phyloP scores from a whole-genome alignment of 169 alveolate species.

The Plasmodium gallinaceum region DNA sequence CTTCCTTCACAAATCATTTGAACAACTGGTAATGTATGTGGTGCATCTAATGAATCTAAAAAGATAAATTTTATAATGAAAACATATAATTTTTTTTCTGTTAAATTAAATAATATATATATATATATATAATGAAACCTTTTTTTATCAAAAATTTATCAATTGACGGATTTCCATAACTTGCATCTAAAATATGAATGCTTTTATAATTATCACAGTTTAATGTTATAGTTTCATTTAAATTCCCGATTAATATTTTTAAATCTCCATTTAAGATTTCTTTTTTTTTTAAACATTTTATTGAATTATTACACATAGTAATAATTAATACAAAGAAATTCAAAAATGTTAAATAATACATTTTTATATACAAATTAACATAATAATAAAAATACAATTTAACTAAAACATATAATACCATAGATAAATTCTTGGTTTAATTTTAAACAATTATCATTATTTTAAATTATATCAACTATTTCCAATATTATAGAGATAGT shows the following conservation, averaged over 20 bases:
- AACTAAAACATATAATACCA: not conserved
- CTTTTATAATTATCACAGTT: conserved; percentile 18
- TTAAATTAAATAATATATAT: conserved; percentile 1
- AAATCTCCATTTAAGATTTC: conserved; percentile 39
- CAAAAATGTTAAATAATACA: conserved; percentile 40
- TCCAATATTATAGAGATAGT: too few species aligned
- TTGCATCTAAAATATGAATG: conserved; percentile 76
- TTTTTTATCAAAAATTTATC: conserved; percentile 68
- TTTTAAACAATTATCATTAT: not conserved
- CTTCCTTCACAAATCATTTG: conserved; percentile 78
- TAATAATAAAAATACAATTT: conserved; percentile 3
- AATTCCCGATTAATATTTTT: conserved; percentile 49
- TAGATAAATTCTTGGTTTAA: not conserved
- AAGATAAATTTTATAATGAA: not conserved
- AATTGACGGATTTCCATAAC: conserved; percentile 75
- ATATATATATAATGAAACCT: conserved; percentile 29
- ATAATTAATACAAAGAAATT: conserved; percentile 29
- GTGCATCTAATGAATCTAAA: conserved; percentile 60
- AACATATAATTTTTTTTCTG: not conserved
- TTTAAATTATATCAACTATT: too few species aligned
- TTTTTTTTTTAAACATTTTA: conserved; percentile 37
- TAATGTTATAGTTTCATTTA: conserved; percentile 65
- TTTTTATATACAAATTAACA: conserved; percentile 19
- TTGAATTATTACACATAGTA: conserved; percentile 18
- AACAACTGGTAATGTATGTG: conserved; percentile 76